Evolutionary conservation across 345 rosid species (phyloP).

Genomic region (Rhizophora apiculata): DNA sequence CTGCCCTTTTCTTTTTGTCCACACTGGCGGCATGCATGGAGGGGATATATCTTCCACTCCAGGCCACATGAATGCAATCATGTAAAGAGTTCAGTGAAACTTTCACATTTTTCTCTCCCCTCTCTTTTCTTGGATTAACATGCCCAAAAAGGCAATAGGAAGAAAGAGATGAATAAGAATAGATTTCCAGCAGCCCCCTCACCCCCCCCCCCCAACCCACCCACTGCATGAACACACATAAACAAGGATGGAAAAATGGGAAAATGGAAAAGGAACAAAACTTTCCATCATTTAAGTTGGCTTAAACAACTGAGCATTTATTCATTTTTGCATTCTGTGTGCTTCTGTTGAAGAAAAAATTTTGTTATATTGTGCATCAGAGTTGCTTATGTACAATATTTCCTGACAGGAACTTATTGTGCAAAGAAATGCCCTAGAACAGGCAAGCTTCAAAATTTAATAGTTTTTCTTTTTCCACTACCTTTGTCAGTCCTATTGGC

Average conservation of each 20-base stretch:
- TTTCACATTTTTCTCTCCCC: too few species aligned
- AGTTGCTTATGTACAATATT: slow-evolving; percentile 17
- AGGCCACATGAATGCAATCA: too few species aligned
- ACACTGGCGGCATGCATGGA: not conserved
- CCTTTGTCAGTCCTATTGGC: not conserved
- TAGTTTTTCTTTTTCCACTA: slow-evolving; percentile 4
- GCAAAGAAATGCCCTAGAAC: slow-evolving; percentile 54
- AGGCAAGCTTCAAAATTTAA: slow-evolving; percentile 40
- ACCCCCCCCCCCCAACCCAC: too few species aligned
- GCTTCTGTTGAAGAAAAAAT: not conserved
- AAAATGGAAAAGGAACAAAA: too few species aligned
- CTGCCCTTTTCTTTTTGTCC: not conserved
- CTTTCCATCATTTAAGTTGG: not conserved
- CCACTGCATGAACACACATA: too few species aligned
- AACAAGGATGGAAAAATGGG: too few species aligned
- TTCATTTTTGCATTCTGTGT: not conserved
- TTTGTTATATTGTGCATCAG: slow-evolving; percentile 1
- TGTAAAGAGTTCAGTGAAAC: too few species aligned
- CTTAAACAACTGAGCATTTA: not conserved
- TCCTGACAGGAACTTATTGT: slow-evolving; percentile 58
- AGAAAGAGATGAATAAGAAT: too few species aligned
- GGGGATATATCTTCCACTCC: not conserved
- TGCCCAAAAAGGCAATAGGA: too few species aligned
- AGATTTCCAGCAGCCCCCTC: too few species aligned
- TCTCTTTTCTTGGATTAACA: too few species aligned